Evolutionary conservation across 306 rosid genomes (phyloP).

Genomic region (Quercus wislizeni): DNA sequence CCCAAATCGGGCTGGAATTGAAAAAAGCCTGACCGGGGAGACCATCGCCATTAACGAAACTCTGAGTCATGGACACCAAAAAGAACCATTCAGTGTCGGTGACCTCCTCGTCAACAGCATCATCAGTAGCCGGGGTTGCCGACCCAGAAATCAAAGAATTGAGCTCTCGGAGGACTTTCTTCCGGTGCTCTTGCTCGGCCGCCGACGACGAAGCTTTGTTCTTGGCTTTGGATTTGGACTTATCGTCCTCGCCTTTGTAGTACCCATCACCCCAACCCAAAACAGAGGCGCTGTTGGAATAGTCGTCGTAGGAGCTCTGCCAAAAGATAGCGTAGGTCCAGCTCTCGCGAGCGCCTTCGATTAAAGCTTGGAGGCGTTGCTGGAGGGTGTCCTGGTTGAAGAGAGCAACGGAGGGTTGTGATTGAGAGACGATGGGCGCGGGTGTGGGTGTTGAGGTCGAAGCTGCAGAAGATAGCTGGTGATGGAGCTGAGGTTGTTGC

Average conservation of each 20-base stretch:
- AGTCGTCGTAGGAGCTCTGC: conserved; percentile 81
- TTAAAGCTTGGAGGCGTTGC: conserved; percentile 81
- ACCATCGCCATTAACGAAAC: conserved; percentile 62
- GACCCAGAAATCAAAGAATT: conserved; percentile 82
- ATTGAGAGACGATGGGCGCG: conserved; percentile 8
- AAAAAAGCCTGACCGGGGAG: conserved; percentile 70
- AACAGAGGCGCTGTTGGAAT: conserved; percentile 47
- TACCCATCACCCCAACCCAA: conserved; percentile 97
- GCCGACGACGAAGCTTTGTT: conserved; percentile 22
- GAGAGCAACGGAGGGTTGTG: conserved; percentile 24
- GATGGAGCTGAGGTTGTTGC: conserved; percentile 3
- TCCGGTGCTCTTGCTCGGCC: conserved; percentile 76
- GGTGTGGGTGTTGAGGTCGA: conserved; percentile 22
- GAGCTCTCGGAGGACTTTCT: conserved; percentile 77
- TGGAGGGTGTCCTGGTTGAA: conserved; percentile 86
- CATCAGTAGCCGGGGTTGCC: conserved; percentile 33
- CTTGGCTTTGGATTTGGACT: conserved; percentile 37
- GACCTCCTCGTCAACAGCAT: conserved; percentile 75
- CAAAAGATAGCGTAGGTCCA: conserved; percentile 98
- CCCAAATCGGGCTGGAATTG: conserved; percentile 63
- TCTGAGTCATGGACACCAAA: conserved; percentile 87
- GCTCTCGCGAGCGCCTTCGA: conserved; percentile 63
- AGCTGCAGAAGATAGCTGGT: conserved; percentile 41
- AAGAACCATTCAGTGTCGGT: conserved; percentile 99
- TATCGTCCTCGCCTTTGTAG: conserved; percentile 83